Evolutionary conservation across 2,329 filamentous ascomycete species (phyloP), one percentile per base, ranked within the genome.

Genomic region (Aspergillus texensis): DNA sequence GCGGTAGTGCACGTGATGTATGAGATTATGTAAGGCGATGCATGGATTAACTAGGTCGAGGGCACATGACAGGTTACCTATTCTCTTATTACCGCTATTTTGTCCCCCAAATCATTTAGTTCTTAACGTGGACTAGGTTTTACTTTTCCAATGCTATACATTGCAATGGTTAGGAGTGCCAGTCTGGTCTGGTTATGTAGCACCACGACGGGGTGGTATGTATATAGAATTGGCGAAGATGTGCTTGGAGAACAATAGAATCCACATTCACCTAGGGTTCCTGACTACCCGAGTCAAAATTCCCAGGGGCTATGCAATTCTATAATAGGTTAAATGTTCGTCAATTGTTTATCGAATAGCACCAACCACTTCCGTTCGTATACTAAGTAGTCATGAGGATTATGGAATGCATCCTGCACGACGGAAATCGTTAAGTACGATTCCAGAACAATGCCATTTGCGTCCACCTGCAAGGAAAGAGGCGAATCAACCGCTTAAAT

Each of bases 1-100:
- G 41, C 57, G 53, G 57, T 16, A 43, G 45, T 26, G n/a, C 60
- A 62, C 53, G 53, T 58, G 58, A 57, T 56, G 58, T 19, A n/a
- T 59, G 53, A 45, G 60, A 19, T 61, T 52, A 52, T 59, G 34
- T 55, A 55, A 60, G 19, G 21, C 24, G 9, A n/a, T 26, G 4
- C 12, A 48, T 48, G 8, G 10, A 32, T 2, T 32, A 32, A 11
- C 9, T 34, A 12, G 32, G 21, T 14, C 45, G 45, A 36, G 34
- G 4, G 45, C 45, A 46, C 43, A 46, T 46, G 45, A 26, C 24
- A 48, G 16, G 12, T 21, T 48, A 48, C 11, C 24, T 9, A 3
- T 48, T 24, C 12, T 28, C 19, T 48, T 48, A 24, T 46, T 21
- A 4, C 10, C 6, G 12, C n/a, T 16, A 26, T 19, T 48, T 48